These are phyloP conservation scores for Marsdenia floribunda DNA, from an alignment of 257 asterid genomes.

Conservation along the genomic window DNA sequence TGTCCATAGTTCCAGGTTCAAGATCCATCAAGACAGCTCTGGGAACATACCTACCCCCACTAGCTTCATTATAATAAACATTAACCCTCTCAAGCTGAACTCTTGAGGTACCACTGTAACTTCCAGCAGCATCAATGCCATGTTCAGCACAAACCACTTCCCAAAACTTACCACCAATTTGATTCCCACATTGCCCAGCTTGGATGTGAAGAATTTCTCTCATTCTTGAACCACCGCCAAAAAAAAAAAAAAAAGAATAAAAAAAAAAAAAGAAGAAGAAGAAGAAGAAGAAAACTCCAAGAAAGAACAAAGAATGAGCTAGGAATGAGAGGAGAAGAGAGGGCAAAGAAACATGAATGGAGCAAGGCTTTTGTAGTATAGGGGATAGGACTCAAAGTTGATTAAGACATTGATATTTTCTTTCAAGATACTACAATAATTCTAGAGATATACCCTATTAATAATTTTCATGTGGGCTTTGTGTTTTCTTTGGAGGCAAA, in stretches of 20 bases:
- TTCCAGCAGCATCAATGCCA: constrained; percentile 50
- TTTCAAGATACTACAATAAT: constrained; percentile 20
- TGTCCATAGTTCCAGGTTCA: constrained; percentile 76
- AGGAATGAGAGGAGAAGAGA: constrained; percentile 2
- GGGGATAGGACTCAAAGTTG: constrained; percentile 15
- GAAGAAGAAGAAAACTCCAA: background rate
- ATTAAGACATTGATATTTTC: constrained; percentile 46
- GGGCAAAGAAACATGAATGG: constrained; percentile 15
- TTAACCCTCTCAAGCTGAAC: constrained; percentile 60
- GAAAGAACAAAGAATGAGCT: background rate
- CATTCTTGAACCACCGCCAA: constrained; percentile 22
- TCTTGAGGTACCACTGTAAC: constrained; percentile 37
- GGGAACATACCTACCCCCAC: constrained; percentile 68
- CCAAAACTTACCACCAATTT: constrained; percentile 75
- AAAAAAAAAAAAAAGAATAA: too few species aligned
- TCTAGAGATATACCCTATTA: constrained; percentile 3
- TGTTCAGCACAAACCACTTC: constrained; percentile 68
- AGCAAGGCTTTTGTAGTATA: constrained; percentile 32
- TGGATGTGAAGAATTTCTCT: constrained; percentile 73
- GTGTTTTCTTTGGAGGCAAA: constrained; percentile 34
- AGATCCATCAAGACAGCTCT: constrained; percentile 69
- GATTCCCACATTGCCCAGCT: constrained; percentile 80
- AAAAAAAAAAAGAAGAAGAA: too few species aligned
- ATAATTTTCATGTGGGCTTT: constrained; percentile 49
- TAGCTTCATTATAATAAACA: constrained; percentile 68